These are phyloP conservation scores for Elongisporangium senticosum DNA, from an alignment of 352 stramenopile species.

Conservation along the genomic window DNA sequence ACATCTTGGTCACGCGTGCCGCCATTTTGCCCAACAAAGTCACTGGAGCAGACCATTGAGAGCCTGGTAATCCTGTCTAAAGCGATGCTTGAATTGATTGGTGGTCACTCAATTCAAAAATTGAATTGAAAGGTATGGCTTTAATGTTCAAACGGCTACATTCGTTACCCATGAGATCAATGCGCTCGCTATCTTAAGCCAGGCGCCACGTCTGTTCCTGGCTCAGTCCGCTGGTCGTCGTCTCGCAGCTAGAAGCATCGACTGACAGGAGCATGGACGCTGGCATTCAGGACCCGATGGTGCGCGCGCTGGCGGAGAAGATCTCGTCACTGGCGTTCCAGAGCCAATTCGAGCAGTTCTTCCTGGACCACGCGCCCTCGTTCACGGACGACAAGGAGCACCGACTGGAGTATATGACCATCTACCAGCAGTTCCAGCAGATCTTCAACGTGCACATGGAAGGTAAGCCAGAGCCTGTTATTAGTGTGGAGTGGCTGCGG, in stretches of 20 bases:
- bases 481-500: not conserved
- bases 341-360: constrained; percentile 69
- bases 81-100: not conserved
- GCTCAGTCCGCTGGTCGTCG: not conserved
- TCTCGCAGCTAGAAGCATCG: not conserved
- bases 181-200: not conserved
- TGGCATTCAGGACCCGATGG: constrained; percentile 50
- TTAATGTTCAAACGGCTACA: not conserved
- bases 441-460: constrained; percentile 74
- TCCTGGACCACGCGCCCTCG: constrained; percentile 53
- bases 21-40: constrained; percentile 25
- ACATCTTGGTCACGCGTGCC: constrained; percentile 64
- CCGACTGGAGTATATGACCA: constrained; percentile 64
- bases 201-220: not conserved
- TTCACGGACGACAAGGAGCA: constrained; percentile 69
- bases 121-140: not conserved
- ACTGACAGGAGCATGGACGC: not conserved
- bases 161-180: not conserved
- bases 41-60: not conserved
- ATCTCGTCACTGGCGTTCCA: constrained; percentile 61
- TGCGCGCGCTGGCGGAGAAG: constrained; percentile 53
- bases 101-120: constrained; percentile 3
- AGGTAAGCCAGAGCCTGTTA: constrained; percentile 17
- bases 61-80: not conserved
- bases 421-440: constrained; percentile 67